Percentiles rank a stretch among this genome's conserved stretches.
Evolutionary conservation across 805 yeast genomes (phyloP).

Genomic region (Lipomyces chichibuensis): DNA sequence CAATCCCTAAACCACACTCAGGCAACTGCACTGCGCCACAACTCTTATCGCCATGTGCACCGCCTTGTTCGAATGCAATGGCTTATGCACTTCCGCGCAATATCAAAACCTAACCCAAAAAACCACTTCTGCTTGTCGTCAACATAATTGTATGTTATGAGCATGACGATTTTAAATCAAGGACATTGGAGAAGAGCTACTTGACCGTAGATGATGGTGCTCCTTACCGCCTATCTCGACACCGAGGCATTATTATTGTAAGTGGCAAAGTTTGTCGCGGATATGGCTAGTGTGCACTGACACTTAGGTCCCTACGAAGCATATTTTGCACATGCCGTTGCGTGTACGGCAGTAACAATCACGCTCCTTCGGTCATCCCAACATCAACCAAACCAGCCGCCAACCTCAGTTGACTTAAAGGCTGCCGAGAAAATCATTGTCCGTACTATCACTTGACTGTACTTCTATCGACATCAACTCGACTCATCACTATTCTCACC

Average conservation of each 20-base stretch:
- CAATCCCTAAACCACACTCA: too few relatives aligned
- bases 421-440: constrained; percentile 4
- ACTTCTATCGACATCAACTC: background rate
- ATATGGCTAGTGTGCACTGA: background rate
- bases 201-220: background rate
- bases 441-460: background rate
- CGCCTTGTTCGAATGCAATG: too few relatives aligned
- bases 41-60: too few relatives aligned
- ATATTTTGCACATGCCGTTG: background rate
- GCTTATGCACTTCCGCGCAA: too few relatives aligned
- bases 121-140: background rate
- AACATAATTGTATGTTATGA: background rate
- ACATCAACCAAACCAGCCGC: background rate
- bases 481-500: background rate
- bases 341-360: background rate
- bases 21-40: too few relatives aligned
- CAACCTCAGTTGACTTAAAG: background rate
- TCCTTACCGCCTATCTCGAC: background rate
- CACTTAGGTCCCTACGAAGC: background rate
- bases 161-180: background rate
- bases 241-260: too few relatives aligned
- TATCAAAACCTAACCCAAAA: background rate
- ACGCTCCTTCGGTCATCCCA: background rate
- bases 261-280: background rate
- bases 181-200: background rate